These are phyloP conservation scores for Ceratobasidium sp. DNA, from an alignment of 1,284 basidiomycete species.

Conservation along the genomic window DNA sequence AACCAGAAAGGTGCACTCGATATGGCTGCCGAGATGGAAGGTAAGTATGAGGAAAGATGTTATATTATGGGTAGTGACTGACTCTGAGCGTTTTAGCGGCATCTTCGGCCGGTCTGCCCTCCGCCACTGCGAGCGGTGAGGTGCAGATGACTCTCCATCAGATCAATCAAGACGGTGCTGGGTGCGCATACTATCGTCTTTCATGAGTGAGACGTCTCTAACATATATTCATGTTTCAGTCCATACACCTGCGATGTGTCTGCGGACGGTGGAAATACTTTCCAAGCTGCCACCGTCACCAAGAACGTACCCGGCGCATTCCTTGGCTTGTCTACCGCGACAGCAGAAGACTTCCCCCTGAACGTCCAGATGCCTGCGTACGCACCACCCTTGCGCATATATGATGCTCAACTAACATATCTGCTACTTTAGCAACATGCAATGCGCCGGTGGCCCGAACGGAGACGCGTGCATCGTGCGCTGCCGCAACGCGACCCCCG, in stretches of 20 bases:
- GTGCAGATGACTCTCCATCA: constrained; percentile 39
- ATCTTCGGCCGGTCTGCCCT: constrained; percentile 16
- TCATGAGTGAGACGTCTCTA: background rate
- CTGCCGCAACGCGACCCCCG: constrained; percentile 44
- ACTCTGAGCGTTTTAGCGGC: constrained; percentile 16
- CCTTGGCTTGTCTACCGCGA: constrained; percentile 49
- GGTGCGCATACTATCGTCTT: constrained; percentile 8
- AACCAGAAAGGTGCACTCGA: constrained; percentile 52
- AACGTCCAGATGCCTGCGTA: constrained; percentile 50
- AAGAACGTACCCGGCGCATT: constrained; percentile 52
- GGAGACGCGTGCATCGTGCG: constrained; percentile 40
- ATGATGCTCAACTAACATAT: background rate
- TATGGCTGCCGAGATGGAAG: constrained; percentile 50
- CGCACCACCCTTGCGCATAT: constrained; percentile 1
- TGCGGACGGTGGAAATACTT: constrained; percentile 50
- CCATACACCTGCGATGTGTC: constrained; percentile 42
- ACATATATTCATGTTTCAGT: background rate
- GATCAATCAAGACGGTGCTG: constrained; percentile 39
- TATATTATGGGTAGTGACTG: background rate
- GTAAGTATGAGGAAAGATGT: constrained; percentile 31
- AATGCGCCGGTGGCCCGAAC: constrained; percentile 42
- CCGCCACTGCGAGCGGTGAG: constrained; percentile 14
- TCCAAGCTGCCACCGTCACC: constrained; percentile 50
- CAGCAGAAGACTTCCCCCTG: constrained; percentile 52
- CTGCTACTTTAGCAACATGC: constrained; percentile 14